Evolutionary conservation across 345 rosid species (phyloP).

Genomic region (Linum tenue): DNA sequence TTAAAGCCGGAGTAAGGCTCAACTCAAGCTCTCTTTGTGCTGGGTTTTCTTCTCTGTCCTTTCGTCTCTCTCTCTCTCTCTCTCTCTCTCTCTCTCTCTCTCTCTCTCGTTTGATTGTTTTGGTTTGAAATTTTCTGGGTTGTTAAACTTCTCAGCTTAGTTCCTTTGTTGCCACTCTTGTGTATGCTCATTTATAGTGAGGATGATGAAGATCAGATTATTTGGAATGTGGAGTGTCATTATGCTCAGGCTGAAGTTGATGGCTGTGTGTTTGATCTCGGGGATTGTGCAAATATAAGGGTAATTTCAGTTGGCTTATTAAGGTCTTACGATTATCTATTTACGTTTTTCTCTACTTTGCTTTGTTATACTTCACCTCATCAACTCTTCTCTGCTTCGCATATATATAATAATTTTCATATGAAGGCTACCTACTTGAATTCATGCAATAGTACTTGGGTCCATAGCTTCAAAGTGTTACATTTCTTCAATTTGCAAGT

Average conservation of each 20-base stretch:
- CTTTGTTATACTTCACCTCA: background rate
- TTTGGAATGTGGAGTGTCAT: conserved; percentile 80
- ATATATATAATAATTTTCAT: background rate
- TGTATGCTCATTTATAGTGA: conserved; percentile 27
- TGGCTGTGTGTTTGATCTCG: conserved; percentile 42
- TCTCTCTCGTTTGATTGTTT: background rate
- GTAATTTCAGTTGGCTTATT: conserved; percentile 32
- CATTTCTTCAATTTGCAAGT: background rate
- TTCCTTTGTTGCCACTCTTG: conserved; percentile 10
- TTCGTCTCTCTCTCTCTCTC: too few species aligned
- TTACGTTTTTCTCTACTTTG: background rate
- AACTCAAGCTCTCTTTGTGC: conserved; percentile 10
- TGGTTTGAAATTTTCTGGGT: background rate
- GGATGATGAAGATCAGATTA: conserved; percentile 63
- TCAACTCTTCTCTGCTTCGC: background rate
- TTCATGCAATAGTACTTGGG: background rate
- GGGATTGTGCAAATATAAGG: conserved; percentile 67
- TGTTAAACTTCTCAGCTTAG: background rate
- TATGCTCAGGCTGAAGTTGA: conserved; percentile 57
- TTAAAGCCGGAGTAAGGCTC: conserved; percentile 32
- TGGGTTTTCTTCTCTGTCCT: conserved; percentile 13
- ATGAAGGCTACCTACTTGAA: background rate
- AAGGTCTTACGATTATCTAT: background rate
- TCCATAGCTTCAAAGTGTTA: background rate
- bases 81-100: too few species aligned